Conservation (phyloP, 306 rosid species). For the Quercus aquifolioides region DNA sequence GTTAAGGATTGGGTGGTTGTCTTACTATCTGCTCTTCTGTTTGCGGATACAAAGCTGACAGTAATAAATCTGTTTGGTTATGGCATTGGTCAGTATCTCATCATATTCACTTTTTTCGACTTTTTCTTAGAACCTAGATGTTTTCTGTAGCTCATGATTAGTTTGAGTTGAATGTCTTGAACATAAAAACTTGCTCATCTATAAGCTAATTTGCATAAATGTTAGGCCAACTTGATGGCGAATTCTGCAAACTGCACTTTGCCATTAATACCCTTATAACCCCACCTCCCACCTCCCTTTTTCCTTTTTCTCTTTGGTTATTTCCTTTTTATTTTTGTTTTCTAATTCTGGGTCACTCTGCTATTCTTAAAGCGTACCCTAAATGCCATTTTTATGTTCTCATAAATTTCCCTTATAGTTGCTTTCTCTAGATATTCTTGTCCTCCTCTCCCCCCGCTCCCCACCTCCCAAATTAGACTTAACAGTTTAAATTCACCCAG, state of each 20-base stretch:
- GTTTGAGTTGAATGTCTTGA: constrained; percentile 5
- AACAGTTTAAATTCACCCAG: background rate
- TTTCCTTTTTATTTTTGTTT: background rate
- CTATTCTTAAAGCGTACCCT: background rate
- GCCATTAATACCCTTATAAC: background rate
- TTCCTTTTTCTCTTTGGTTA: background rate
- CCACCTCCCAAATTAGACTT: background rate
- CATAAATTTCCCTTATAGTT: background rate
- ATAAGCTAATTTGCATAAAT: background rate
- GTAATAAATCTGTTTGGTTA: constrained; percentile 83
- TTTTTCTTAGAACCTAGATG: constrained; percentile 1
- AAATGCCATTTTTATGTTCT: background rate
- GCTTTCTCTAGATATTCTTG: background rate
- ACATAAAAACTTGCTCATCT: background rate
- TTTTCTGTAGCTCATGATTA: background rate
- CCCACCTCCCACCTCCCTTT: background rate
- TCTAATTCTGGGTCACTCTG: background rate
- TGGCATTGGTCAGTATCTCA: constrained; percentile 73
- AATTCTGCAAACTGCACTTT: background rate
- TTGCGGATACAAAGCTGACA: constrained; percentile 95
- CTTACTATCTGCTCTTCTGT: constrained; percentile 79
- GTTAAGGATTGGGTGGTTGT: constrained; percentile 99
- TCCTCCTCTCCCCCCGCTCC: background rate
- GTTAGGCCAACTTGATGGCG: background rate
- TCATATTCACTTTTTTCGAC: constrained; percentile 5